These are phyloP conservation scores for Acorus gramineus DNA, from an alignment of 106 monocot genomes.

Conservation along the genomic window DNA sequence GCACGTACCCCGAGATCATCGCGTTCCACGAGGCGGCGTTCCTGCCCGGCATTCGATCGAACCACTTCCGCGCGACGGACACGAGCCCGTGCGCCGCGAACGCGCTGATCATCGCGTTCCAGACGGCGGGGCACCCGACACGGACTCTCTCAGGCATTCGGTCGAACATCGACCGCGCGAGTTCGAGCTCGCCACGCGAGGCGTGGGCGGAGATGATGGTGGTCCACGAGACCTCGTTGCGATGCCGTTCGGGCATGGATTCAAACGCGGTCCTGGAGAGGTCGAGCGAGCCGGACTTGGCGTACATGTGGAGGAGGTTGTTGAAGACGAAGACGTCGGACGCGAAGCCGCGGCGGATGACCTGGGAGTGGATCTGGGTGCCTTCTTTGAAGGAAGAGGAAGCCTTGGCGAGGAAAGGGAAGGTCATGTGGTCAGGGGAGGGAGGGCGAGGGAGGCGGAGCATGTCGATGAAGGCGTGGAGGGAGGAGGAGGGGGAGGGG, in stretches of 20 bases:
- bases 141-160: constrained; percentile 23
- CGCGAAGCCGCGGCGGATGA: constrained; percentile 26
- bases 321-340: constrained; percentile 43
- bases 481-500: constrained; percentile 39
- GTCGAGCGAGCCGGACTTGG: constrained; percentile 25
- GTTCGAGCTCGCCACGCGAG: constrained; percentile 37
- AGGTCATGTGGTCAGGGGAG: constrained; percentile 35
- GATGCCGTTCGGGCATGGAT: constrained; percentile 42
- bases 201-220: constrained; percentile 46
- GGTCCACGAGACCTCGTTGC: constrained; percentile 55
- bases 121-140: constrained; percentile 36
- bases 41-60: constrained; percentile 54
- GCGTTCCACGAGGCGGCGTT: constrained; percentile 80
- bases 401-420: constrained; percentile 28
- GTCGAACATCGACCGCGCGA: constrained; percentile 42
- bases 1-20: constrained; percentile 47
- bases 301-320: constrained; percentile 40
- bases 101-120: constrained; percentile 61
- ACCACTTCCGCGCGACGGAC: constrained; percentile 41
- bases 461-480: constrained; percentile 26
- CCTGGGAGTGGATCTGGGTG: constrained; percentile 31
- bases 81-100: constrained; percentile 38
- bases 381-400: constrained; percentile 18
- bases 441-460: constrained; percentile 12
- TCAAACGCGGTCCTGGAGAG: constrained; percentile 49